phyloP scores from a whole-genome alignment of 805 yeast genomes.

The Tetrapisispora namnaoensis region DNA sequence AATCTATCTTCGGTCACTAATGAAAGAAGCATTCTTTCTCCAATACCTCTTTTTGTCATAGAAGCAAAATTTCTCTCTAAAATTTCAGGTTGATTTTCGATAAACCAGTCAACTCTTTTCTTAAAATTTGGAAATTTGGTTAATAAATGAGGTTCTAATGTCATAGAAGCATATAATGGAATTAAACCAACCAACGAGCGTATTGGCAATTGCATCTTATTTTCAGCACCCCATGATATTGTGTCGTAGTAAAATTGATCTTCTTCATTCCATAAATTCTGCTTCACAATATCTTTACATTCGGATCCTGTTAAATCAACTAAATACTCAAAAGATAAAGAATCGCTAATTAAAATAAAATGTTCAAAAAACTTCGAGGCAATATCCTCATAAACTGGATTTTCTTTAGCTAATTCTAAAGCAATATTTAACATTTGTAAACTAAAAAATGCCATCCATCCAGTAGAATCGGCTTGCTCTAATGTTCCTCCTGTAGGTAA shows the following conservation, averaged over 20 bases:
- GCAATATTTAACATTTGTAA: slow-evolving; percentile 90
- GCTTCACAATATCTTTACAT: slow-evolving; percentile 38
- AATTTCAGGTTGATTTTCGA: slow-evolving; percentile 55
- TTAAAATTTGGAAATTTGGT: slow-evolving; percentile 73
- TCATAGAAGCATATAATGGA: slow-evolving; percentile 81
- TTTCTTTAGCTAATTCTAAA: slow-evolving; percentile 74
- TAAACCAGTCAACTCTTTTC: slow-evolving; percentile 76
- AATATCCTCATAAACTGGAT: slow-evolving; percentile 82
- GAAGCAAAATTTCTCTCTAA: slow-evolving; percentile 81
- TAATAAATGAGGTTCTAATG: slow-evolving; percentile 75
- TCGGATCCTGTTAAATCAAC: slow-evolving; percentile 26
- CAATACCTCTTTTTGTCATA: slow-evolving; percentile 68
- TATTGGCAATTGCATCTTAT: slow-evolving; percentile 65
- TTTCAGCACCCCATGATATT: slow-evolving; percentile 67
- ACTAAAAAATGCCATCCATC: slow-evolving; percentile 94
- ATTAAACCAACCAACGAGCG: slow-evolving; percentile 85
- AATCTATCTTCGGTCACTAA: slow-evolving; percentile 75
- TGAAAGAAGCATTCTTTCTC: slow-evolving; percentile 70
- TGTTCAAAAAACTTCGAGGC: slow-evolving; percentile 94
- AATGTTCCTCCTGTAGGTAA: slow-evolving; percentile 84
- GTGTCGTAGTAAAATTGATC: slow-evolving; percentile 89
- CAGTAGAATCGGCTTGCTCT: slow-evolving; percentile 93
- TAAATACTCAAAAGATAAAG: slow-evolving; percentile 58
- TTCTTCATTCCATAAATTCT: slow-evolving; percentile 79
- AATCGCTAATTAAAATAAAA: slow-evolving; percentile 83